Percentiles rank a stretch among this genome's conserved stretches.
These are phyloP conservation scores for Tricladium varicosporioides DNA, from an alignment of 2,329 filamentous ascomycete genomes.

Conservation along the genomic window DNA sequence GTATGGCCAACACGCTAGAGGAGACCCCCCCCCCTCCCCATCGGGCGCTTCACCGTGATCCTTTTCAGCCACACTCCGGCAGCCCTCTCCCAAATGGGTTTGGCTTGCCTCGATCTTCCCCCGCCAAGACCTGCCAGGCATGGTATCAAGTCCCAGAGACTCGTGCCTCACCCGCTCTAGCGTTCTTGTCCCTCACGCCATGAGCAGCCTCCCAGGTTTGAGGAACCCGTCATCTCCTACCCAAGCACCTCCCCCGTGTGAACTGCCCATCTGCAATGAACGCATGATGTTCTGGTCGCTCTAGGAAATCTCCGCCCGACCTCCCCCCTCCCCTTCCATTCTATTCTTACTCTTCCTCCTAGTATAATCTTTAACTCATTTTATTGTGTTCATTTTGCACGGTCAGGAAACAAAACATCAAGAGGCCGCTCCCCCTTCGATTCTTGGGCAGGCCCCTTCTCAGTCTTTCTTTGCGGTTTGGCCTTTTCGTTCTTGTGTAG, in stretches of 20 bases:
- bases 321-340: slow-evolving; percentile 10
- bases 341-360: slow-evolving; percentile 20
- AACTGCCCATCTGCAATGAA: slow-evolving; percentile 3
- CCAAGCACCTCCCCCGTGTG: neutral
- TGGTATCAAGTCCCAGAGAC: slow-evolving; percentile 14
- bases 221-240: slow-evolving; percentile 10
- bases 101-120: neutral
- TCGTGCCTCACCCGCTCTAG: neutral
- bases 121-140: slow-evolving; percentile 7
- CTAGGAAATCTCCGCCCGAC: slow-evolving; percentile 4
- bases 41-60: neutral
- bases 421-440: slow-evolving; percentile 15
- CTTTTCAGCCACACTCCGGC: slow-evolving; percentile 14
- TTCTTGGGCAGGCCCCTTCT: slow-evolving; percentile 28
- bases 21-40: no score
- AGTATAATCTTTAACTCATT: slow-evolving; percentile 12
- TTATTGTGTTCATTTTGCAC: slow-evolving; percentile 11
- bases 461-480: slow-evolving; percentile 23
- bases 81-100: slow-evolving; percentile 10
- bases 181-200: slow-evolving; percentile 18
- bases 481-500: slow-evolving; percentile 7
- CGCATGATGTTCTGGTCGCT: slow-evolving; percentile 13
- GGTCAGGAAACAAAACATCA: slow-evolving; percentile 25
- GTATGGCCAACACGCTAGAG: no score
- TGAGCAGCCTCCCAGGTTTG: neutral